Evolutionary conservation across 495 filamentous ascomycete genomes (phyloP), one percentile per base, ranked within the genome.

Genomic region (Penicillium subrubescens): DNA sequence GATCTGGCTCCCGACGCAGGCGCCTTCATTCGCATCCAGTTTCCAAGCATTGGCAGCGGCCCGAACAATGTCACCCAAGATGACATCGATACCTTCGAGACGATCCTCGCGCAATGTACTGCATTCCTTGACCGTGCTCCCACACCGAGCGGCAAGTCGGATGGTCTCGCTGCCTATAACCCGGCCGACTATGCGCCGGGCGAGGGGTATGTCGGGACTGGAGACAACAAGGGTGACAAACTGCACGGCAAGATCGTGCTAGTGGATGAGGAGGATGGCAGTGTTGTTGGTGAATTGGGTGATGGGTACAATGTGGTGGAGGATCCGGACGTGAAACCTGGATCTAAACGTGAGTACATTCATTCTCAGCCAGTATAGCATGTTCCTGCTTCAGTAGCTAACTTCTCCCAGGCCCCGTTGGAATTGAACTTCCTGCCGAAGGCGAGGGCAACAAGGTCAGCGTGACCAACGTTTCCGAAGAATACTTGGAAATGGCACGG

Each of bases 11-110:
- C 89, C 4, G 92, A 94, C 27, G 89, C 86, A 64, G 92, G 92
- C 62, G 92, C 92, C 10, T 97, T 97, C 70, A 96, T 93, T 33
- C 84, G 91, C 34, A 92, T 97, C 67, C 90, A 96, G 73, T 96
- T 97, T 64, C 93, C 93, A 2, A 72, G 83, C 5, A 82, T 92
- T 11, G 91, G 92, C 12, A 83, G 81, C 55, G 84, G 83, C 1
- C 76, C 82, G 0, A 82, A 84, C 37, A 86, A 86, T 59, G 88
- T 89, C 29, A 86, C 89, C 3, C 93, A 97, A 77, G 93, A 97
- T 70, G 93, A 97, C 75, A 83, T 97, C 29, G 93, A 97, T 74
- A 97, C 93, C 0, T 97, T 97, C 71, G 93, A 97, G 81, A 97
- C 93, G 3, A 97, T 97, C 59, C 83, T 97, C 43, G 93, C 93